Evolutionary conservation across 805 yeast species (phyloP).

Genomic region (Lipomyces starkeyi): DNA sequence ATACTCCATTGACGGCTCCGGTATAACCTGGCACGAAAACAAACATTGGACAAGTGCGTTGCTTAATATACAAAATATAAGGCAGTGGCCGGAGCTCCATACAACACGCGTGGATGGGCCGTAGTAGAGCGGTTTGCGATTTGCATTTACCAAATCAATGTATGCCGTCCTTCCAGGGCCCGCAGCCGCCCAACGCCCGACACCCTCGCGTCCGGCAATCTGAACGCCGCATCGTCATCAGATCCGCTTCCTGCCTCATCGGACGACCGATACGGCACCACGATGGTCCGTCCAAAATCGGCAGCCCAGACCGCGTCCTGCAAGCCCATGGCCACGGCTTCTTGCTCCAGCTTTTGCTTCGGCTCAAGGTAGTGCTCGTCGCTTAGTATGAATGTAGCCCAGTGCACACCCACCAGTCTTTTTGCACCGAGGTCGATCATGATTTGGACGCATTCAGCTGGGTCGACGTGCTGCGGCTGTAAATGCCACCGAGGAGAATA

Average conservation of each 20-base stretch:
- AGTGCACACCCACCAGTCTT: conserved; percentile 84
- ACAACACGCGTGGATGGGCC: neutral
- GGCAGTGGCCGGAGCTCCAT: neutral
- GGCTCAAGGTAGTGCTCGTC: conserved; percentile 83
- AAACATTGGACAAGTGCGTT: neutral
- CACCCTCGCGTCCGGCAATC: conserved; percentile 9
- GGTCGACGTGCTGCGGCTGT: conserved; percentile 83
- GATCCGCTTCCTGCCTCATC: conserved; percentile 6
- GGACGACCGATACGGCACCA: conserved; percentile 38
- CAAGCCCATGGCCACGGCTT: conserved; percentile 42
- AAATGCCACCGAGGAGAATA: conserved; percentile 96
- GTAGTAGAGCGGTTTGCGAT: neutral
- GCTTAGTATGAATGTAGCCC: conserved; percentile 94
- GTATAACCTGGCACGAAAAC: neutral
- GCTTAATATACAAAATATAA: neutral
- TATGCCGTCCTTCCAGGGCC: conserved; percentile 31
- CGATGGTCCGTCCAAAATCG: conserved; percentile 73
- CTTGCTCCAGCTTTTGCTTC: conserved; percentile 36
- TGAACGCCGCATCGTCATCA: conserved; percentile 16
- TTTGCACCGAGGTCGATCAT: conserved; percentile 65
- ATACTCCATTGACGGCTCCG: neutral
- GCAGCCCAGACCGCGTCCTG: conserved; percentile 62
- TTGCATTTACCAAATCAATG: conserved; percentile 27
- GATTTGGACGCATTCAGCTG: conserved; percentile 74
- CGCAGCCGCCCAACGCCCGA: conserved; percentile 19